These are phyloP conservation scores for Nothopassalora personata DNA, from an alignment of 2,329 filamentous ascomycete species.

Conservation along the genomic window DNA sequence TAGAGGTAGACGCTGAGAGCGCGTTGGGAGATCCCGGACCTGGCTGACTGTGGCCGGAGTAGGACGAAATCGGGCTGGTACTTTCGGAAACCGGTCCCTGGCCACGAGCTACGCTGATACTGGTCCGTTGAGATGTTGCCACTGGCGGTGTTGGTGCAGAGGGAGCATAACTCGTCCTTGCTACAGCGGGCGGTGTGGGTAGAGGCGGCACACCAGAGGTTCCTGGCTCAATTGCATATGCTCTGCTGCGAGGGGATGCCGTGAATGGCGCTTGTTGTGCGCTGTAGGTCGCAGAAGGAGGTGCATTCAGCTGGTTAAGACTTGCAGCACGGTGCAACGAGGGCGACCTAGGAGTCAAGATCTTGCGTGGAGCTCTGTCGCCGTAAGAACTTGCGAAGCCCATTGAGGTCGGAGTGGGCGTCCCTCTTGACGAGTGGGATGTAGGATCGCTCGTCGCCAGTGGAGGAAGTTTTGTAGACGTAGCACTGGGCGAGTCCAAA, in stretches of 20 bases:
- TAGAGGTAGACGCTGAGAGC: conserved; percentile 18
- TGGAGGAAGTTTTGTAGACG: conserved; percentile 34
- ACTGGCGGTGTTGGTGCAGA: conserved; percentile 33
- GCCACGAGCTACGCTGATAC: conserved; percentile 20
- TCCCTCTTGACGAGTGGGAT: conserved; percentile 10
- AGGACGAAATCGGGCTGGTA: conserved; percentile 45
- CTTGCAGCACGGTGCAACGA: conserved; percentile 47
- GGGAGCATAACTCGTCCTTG: conserved; percentile 33
- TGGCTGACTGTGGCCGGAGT: conserved; percentile 42
- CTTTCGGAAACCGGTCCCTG: conserved; percentile 29
- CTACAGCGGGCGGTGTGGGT: conserved; percentile 42
- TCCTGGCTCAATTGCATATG: conserved; percentile 41
- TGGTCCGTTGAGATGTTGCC: conserved; percentile 37
- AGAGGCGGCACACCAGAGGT: conserved; percentile 42
- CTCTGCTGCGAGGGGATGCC: conserved; percentile 36
- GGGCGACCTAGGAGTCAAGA: conserved; percentile 57
- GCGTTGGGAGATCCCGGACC: conserved; percentile 33
- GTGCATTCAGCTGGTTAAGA: conserved; percentile 40
- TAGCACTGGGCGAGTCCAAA: conserved; percentile 38
- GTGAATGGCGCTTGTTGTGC: conserved; percentile 47
- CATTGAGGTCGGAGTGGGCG: conserved; percentile 22
- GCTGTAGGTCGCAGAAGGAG: conserved; percentile 43
- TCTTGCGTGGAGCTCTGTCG: conserved; percentile 35
- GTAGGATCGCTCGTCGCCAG: conserved; percentile 13
- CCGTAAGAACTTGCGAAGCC: conserved; percentile 5